Base-by-base conservation (phyloP, 116 monocot genomes). In the Papilionanthe hybrid region DNA sequence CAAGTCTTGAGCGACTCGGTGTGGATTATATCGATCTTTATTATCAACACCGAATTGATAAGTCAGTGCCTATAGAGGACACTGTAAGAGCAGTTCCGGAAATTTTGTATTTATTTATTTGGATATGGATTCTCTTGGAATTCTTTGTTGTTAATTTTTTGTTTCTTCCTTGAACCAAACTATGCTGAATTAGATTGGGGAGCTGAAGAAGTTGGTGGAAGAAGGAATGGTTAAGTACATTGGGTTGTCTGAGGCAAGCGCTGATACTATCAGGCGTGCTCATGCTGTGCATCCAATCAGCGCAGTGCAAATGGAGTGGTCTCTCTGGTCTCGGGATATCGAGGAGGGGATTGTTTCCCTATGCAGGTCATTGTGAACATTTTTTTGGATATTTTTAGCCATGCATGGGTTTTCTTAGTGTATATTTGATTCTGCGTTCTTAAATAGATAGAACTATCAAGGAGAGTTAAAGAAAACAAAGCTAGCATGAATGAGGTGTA, bases 151-250 rank as follows among this genome's bases (percentile, higher is more conserved):
- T 41, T 71, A 32, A 18, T 41, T 71, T n/a, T 37, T 71, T 71
- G 12, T 71, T 71, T 71, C 41, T 71, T 71, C 15, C 32, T 71
- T 71, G 13, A 71, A 71, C 17, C 15, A 29, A 71, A 71, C 41
- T 71, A 41, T 41, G 41, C 15, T 37, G 5, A 71, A 71, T 41
- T 55, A 90, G 87, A 83, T 90, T 55, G 76, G 83, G 53, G 87
- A 90, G 74, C 55, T 90, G 18, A 87, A 82, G 82, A 87, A 87
- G 47, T 72, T 90, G 78, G 87, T 90, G 47, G 82, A 90, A 75
- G 90, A 90, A 77, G 90, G 90, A 44, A 87, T 87, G 45, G 83
- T 90, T 53, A 87, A 86, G 83, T 87, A 90, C 49, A 83, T 90
- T 47, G 90, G 90, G 20, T 27, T 90, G 25, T 87, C 87, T 1